These are phyloP conservation scores for Cladophialophora psammophila DNA, from an alignment of 2,329 filamentous ascomycete genomes.

Conservation along the genomic window DNA sequence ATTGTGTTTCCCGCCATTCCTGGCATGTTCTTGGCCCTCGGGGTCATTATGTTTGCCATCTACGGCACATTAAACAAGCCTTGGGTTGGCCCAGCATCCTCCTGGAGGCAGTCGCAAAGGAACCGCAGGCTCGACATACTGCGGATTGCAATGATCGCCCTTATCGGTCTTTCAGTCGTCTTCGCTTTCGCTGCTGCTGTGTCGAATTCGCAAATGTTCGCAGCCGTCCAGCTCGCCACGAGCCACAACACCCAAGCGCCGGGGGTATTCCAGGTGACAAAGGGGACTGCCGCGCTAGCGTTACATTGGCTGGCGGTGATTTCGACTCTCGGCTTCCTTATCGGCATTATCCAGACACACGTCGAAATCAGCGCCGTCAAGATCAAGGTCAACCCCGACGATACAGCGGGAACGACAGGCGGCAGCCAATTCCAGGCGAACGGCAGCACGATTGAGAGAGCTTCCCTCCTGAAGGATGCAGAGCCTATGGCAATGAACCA, in stretches of 20 bases:
- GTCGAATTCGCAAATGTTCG: constrained; percentile 24
- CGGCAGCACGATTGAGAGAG: constrained; percentile 24
- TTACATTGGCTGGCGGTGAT: constrained; percentile 24
- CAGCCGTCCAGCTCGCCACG: constrained; percentile 16
- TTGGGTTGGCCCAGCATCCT: constrained; percentile 20
- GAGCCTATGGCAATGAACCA: constrained; percentile 23
- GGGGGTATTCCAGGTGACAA: constrained; percentile 17
- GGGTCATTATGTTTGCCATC: constrained; percentile 8
- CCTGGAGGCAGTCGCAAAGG: constrained; percentile 17
- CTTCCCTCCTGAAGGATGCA: constrained; percentile 22
- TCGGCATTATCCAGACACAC: constrained; percentile 21
- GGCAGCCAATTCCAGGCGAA: constrained; percentile 14
- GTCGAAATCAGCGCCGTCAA: constrained; percentile 23
- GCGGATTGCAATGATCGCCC: constrained; percentile 15
- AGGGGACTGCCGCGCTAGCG: constrained; percentile 17
- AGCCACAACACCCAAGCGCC: constrained; percentile 15
- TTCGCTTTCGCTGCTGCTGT: constrained; percentile 20
- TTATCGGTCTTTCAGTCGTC: constrained; percentile 9
- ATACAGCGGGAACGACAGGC: constrained; percentile 21
- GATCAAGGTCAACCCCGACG: constrained; percentile 20
- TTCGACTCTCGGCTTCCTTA: constrained; percentile 19
- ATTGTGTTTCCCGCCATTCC: constrained; percentile 23
- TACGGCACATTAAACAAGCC: constrained; percentile 22
- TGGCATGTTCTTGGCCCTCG: constrained; percentile 19
- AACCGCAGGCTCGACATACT: constrained; percentile 16